Evolutionary conservation across 169 alveolate genomes (phyloP), one percentile per base, ranked within the genome.

Genomic region (Ichthyophthirius multifiliis): DNA sequence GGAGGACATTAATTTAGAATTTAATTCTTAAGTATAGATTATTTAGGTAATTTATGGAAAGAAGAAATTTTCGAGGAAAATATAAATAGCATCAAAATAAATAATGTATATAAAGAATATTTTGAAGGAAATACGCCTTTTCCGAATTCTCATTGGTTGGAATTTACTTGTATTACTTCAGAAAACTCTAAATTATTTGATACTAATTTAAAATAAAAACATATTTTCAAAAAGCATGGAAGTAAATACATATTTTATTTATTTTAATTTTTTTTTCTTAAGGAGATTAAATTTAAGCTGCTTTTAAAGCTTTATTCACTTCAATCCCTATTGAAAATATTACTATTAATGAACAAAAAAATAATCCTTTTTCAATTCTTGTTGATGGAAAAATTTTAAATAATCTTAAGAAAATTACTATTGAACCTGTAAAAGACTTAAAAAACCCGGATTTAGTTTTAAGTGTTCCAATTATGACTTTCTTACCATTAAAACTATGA

Each of bases 91-190:
- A 31, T 76, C n/a, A 67, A 73, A 73, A 43, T 81, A 27, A 81
- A 81, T 73, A 81, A 81, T 73, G 82, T 81, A 7, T 81, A 81
- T 43, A 81, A 76, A 44, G 82, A 81, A 3, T 81, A 71, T 55
- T 81, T 81, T 48, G 86, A 81, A 15, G 86, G 86, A 12, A 81
- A 81, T 62, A 81, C 73, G 79, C 86, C 86, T 30, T 71, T 67
- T 71, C 86, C 86, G 9, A 65, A 81, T 43, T 43, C 82, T 27
- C 74, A 81, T 47, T 81, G 86, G 86, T 18, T 81, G 32, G 86
- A 81, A 43, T 37, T 81, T 31, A 46, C 82, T 41, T 81, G 73
- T 48, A 81, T 81, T 2, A 71, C 81, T 0, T 48, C 67, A 43
- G 86, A 81, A 45, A 81, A 81, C 12, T 48, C 86, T 10, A 81